Conservation (phyloP, 2,329 filamentous ascomycete genomes). For the Trichoderma koningii region DNA sequence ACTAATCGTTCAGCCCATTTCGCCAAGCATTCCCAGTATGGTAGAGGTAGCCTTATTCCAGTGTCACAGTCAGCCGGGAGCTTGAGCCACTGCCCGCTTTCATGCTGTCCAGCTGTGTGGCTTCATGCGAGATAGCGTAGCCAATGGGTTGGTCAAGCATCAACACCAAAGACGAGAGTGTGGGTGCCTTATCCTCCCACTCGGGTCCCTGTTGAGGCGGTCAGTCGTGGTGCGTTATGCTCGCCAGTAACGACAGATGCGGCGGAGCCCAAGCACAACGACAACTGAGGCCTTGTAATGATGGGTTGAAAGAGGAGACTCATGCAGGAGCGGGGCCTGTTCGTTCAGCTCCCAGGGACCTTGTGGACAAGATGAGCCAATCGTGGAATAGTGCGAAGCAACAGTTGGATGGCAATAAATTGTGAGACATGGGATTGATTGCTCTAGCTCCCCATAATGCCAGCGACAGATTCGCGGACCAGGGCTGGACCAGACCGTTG, state of each 20-base stretch:
- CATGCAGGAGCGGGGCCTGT: conserved; percentile 3
- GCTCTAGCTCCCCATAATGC: conserved; percentile 8
- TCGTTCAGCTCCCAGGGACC: conserved; percentile 19
- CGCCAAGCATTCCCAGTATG: conserved; percentile 7
- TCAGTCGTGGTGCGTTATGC: neutral
- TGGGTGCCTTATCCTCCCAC: neutral
- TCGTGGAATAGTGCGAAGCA: conserved; percentile 20
- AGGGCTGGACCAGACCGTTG: conserved; percentile 12
- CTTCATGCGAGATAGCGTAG: conserved; percentile 5
- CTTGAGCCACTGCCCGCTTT: conserved; percentile 5
- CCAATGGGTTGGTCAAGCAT: neutral
- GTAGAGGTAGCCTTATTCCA: neutral
- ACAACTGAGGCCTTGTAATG: neutral
- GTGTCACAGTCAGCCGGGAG: neutral
- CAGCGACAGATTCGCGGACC: neutral
- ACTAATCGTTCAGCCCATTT: conserved; percentile 25
- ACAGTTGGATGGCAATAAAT: conserved; percentile 1
- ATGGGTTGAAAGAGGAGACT: neutral
- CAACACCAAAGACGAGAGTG: neutral
- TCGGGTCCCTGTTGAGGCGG: neutral
- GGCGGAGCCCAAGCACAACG: conserved; percentile 1
- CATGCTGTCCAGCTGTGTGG: neutral
- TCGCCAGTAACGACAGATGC: neutral
- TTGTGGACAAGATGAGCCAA: conserved; percentile 7
- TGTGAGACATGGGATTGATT: conserved; percentile 13